These are phyloP conservation scores for Rhytidhysteron rufulum DNA, from an alignment of 2,329 filamentous ascomycete species.

Conservation along the genomic window DNA sequence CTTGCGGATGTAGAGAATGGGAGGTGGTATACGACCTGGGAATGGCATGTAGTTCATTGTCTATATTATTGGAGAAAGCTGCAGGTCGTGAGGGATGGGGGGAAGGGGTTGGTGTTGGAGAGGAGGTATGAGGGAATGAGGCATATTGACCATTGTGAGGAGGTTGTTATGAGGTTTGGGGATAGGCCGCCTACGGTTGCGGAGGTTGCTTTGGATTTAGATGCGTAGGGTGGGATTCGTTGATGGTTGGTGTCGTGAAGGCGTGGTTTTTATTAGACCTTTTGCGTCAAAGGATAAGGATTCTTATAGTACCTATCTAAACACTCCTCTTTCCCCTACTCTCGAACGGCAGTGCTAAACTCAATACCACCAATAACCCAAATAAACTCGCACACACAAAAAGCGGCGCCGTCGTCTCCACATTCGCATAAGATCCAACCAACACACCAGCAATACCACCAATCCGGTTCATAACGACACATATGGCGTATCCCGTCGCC, in stretches of 20 bases:
- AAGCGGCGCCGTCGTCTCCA: constrained; percentile 19
- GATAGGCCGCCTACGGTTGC: too few species aligned
- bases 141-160: too few species aligned
- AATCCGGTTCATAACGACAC: constrained; percentile 19
- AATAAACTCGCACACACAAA: constrained; percentile 22
- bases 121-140: too few species aligned
- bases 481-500: constrained; percentile 18
- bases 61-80: not conserved
- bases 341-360: constrained; percentile 21
- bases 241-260: too few species aligned
- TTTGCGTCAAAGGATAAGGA: too few species aligned
- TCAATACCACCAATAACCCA: constrained; percentile 18
- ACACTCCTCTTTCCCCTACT: constrained; percentile 13
- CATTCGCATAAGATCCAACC: constrained; percentile 20
- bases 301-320: too few species aligned
- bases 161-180: too few species aligned
- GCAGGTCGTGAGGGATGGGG: too few species aligned
- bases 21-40: not conserved
- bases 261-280: too few species aligned
- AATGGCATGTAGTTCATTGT: not conserved
- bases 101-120: too few species aligned
- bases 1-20: not conserved
- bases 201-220: too few species aligned
- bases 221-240: too few species aligned
- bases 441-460: constrained; percentile 20